These are phyloP conservation scores for Ustanciosporium gigantosporum DNA, from an alignment of 1,284 basidiomycete genomes.

Conservation along the genomic window DNA sequence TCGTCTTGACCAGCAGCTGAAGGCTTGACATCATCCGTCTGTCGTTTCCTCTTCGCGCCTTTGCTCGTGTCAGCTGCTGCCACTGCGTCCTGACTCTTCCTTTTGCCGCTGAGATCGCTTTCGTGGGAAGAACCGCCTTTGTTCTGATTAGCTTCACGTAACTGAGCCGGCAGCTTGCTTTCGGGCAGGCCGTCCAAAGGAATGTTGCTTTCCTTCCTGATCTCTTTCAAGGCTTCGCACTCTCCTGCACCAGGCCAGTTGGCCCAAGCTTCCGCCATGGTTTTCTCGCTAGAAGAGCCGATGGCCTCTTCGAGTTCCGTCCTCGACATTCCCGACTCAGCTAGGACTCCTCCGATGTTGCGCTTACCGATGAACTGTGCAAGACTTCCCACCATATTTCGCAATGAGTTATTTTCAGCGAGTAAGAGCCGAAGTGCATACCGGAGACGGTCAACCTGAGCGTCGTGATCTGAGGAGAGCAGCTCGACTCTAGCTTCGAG, in stretches of 20 bases:
- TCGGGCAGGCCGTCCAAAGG: slow-evolving; percentile 53
- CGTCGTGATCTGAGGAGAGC: slow-evolving; percentile 51
- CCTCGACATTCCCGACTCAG: slow-evolving; percentile 33
- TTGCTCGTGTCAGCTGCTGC: not conserved
- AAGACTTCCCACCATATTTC: slow-evolving; percentile 38
- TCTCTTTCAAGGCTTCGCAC: slow-evolving; percentile 44
- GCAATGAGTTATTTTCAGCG: slow-evolving; percentile 51
- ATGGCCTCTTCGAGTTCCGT: slow-evolving; percentile 40
- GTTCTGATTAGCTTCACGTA: no score
- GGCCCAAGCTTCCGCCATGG: slow-evolving; percentile 48
- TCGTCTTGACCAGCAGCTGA: not conserved
- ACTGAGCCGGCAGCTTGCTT: slow-evolving; percentile 23
- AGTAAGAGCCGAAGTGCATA: slow-evolving; percentile 44
- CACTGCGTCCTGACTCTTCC: no score
- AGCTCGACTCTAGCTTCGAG: slow-evolving; percentile 53
- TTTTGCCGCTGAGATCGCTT: no score
- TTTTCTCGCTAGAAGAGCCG: slow-evolving; percentile 39
- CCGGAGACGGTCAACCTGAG: slow-evolving; percentile 51
- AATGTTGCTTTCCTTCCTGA: slow-evolving; percentile 48
- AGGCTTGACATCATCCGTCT: not conserved
- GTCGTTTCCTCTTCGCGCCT: not conserved
- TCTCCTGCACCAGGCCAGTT: slow-evolving; percentile 52
- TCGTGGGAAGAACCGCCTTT: no score
- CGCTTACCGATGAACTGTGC: slow-evolving; percentile 46
- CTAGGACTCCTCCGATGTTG: slow-evolving; percentile 41